Percentiles rank a stretch among this genome's conserved stretches.
These are phyloP conservation scores for Fomitiporia mediterranea DNA, from an alignment of 1,284 basidiomycete genomes.

Conservation along the genomic window DNA sequence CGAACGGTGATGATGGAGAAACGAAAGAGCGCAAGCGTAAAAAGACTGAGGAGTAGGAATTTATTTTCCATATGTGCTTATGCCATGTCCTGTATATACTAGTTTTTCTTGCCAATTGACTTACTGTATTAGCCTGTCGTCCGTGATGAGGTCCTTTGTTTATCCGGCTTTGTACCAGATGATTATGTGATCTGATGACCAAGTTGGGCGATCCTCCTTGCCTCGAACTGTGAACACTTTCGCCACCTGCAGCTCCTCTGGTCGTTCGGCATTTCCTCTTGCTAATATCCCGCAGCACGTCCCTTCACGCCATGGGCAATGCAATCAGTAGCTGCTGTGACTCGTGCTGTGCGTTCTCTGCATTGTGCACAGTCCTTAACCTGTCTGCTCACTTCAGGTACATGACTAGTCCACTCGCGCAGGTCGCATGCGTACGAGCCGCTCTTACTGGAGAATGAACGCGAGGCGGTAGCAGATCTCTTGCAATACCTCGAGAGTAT, in stretches of 20 bases:
- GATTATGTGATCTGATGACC: background rate
- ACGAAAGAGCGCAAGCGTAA: conserved; percentile 15
- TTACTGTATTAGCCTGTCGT: too few relatives aligned
- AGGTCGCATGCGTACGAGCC: conserved; percentile 90
- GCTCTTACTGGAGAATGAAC: conserved; percentile 92
- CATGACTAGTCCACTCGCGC: conserved; percentile 58
- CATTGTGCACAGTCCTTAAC: conserved; percentile 7
- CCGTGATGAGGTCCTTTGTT: too few relatives aligned
- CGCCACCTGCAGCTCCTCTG: conserved; percentile 18
- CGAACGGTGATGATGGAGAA: conserved; percentile 32
- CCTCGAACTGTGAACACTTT: conserved; percentile 17
- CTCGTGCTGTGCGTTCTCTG: conserved; percentile 58
- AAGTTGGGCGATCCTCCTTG: background rate
- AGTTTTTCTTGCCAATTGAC: conserved; percentile 1
- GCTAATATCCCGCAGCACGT: conserved; percentile 20
- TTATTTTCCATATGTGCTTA: background rate
- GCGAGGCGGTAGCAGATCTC: conserved; percentile 97
- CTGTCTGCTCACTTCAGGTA: background rate
- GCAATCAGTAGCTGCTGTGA: conserved; percentile 68
- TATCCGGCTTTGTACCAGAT: too few relatives aligned
- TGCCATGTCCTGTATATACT: conserved; percentile 10
- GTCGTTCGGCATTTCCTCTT: conserved; percentile 24
- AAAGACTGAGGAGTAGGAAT: conserved; percentile 16
- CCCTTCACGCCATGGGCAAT: conserved; percentile 39
- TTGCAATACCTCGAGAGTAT: conserved; percentile 97